These are phyloP conservation scores for Aspergillus luchuensis DNA, from an alignment of 2,329 filamentous ascomycete species.

Conservation along the genomic window DNA sequence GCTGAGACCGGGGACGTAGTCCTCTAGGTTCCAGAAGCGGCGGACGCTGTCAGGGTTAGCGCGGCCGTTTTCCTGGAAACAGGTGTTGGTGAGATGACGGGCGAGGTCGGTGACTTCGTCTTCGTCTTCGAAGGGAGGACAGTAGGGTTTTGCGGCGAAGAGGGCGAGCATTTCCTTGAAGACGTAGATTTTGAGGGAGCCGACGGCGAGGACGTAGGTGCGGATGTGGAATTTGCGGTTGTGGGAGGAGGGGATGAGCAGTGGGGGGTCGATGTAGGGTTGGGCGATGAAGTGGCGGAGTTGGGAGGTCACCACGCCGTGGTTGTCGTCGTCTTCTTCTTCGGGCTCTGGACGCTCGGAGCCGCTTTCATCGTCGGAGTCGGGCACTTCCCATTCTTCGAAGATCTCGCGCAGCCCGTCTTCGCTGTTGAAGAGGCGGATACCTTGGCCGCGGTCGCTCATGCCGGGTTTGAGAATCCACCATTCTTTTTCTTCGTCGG, in stretches of 20 bases:
- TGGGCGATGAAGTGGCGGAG: constrained; percentile 95
- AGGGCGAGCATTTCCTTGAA: constrained; percentile 91
- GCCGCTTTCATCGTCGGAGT: constrained; percentile 54
- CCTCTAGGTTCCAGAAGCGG: constrained; percentile 71
- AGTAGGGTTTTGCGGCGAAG: constrained; percentile 77
- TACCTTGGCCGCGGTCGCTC: constrained; percentile 94
- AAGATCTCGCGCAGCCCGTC: constrained; percentile 84
- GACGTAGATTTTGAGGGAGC: constrained; percentile 78
- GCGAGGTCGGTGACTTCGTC: constrained; percentile 59
- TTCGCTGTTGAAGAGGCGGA: constrained; percentile 83
- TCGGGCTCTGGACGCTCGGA: constrained; percentile 40
- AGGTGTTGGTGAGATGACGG: constrained; percentile 91
- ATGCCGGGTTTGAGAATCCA: constrained; percentile 98
- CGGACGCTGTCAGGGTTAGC: constrained; percentile 66
- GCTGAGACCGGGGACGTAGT: constrained; percentile 33
- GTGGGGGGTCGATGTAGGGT: constrained; percentile 87
- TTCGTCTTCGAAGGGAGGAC: constrained; percentile 56
- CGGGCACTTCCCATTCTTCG: constrained; percentile 79
- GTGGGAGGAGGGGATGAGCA: constrained; percentile 66
- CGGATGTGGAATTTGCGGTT: constrained; percentile 91
- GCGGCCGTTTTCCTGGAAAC: constrained; percentile 68
- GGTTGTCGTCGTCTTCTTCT: constrained; percentile 28
- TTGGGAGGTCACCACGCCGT: constrained; percentile 78
- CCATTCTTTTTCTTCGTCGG: constrained; percentile 71
- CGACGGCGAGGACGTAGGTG: constrained; percentile 82